A percentile compares a stretch with the other conserved stretches of the same genome.
Conservation (phyloP, 805 yeast genomes). For the Ogataea methanolica region DNA sequence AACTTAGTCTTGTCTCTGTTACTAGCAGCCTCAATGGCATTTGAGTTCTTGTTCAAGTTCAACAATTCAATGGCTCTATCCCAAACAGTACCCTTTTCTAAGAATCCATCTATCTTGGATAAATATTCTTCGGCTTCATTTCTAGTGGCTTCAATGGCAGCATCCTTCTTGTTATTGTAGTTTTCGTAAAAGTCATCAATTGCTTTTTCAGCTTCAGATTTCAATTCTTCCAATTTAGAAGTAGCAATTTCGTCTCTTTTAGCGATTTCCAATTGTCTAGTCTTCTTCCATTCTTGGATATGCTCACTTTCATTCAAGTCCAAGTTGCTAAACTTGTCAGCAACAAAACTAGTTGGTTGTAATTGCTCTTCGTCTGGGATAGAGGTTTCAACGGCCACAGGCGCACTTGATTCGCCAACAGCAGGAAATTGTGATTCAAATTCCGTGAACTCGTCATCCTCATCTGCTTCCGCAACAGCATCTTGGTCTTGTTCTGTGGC, state of each 20-base stretch:
- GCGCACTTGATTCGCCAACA: constrained; percentile 37
- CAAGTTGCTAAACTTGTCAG: constrained; percentile 34
- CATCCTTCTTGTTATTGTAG: constrained; percentile 80
- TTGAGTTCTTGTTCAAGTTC: constrained; percentile 30
- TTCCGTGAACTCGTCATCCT: constrained; percentile 33
- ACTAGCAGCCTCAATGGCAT: constrained; percentile 26
- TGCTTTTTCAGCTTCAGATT: constrained; percentile 72
- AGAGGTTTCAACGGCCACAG: constrained; percentile 38
- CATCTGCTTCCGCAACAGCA: constrained; percentile 38
- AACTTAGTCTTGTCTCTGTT: constrained; percentile 50
- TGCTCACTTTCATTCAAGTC: constrained; percentile 51
- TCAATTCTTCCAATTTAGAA: constrained; percentile 59
- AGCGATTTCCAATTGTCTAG: constrained; percentile 71
- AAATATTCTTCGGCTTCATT: constrained; percentile 68
- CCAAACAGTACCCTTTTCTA: constrained; percentile 48
- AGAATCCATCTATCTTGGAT: constrained; percentile 66
- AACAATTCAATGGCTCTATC: constrained; percentile 49
- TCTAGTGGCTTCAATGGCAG: constrained; percentile 55
- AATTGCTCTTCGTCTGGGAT: background rate
- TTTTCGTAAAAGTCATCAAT: constrained; percentile 90
- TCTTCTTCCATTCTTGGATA: constrained; percentile 73
- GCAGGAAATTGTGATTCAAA: constrained; percentile 65
- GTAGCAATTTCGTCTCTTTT: constrained; percentile 72
- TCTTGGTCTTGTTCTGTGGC: constrained; percentile 58
- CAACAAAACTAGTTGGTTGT: constrained; percentile 26